Evolutionary conservation across 192 early-diverging fungal genomes (phyloP), one percentile per base, ranked within the genome.

Genomic region (Rhizophagus sp.): DNA sequence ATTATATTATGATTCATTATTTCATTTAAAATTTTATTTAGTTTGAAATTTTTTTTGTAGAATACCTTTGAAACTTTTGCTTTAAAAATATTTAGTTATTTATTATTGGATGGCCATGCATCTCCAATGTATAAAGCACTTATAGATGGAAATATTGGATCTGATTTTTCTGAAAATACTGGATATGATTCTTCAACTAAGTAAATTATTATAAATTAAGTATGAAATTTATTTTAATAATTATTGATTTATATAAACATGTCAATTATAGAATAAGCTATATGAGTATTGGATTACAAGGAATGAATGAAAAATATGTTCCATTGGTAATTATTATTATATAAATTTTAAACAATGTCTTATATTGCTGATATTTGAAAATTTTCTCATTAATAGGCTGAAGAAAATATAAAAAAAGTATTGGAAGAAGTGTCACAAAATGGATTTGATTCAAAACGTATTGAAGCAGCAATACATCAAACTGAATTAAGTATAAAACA

Each of bases 41-140:
- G 7, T 57, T 63, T 7, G 39, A 41, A 41, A 41, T 41, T 41
- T 41, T 41, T 6, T 41, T 36, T 83, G 73, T 87, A 94, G 89
- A 92, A 97, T 80, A 87, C 90, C 2, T 93, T 94, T 82, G 93
- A 95, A 80, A 91, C 96, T 9, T 96, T 97, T 78, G 92, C 94
- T 30, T 87, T 97, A 82, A 87, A 90, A 52, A 82, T 98, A 49
- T 88, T 98, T 36, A 91, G 94, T 3, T 89, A 88, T 67, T 86
- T 99, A 73, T 85, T 99, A n/a, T 85, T 95, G 17, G 92, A 95
- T 81, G 97, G 97, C 9, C 88, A 96, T 62, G 90, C 95, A 15
- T 91, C 95, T 25, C 97, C 97, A 17, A 96, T 99, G 95, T 95
- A 97, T 83, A 89, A 96, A 81, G 94, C 94, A 41, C 86, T 99